These are phyloP conservation scores for Botrytis deweyae DNA, from an alignment of 2,329 filamentous ascomycete species.

Conservation along the genomic window DNA sequence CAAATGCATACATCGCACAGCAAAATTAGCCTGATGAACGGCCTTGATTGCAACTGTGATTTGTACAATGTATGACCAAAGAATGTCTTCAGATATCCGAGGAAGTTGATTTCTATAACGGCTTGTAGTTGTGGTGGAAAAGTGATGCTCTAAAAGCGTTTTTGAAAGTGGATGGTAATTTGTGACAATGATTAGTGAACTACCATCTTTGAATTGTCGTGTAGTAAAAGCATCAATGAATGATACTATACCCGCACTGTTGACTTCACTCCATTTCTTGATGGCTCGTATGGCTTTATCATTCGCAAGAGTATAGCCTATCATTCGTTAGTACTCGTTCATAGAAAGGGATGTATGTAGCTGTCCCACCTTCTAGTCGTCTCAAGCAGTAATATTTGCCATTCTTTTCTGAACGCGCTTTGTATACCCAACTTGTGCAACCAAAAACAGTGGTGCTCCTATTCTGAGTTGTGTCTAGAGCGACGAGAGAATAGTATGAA, in stretches of 20 bases:
- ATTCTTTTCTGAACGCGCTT: conserved; percentile 84
- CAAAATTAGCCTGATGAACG: conserved; percentile 78
- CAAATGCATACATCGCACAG: conserved; percentile 80
- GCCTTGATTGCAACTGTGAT: conserved; percentile 83
- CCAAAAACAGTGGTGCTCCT: conserved; percentile 80
- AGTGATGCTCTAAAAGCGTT: conserved; percentile 82
- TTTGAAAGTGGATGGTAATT: conserved; percentile 91
- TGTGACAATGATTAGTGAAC: conserved; percentile 89
- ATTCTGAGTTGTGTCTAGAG: conserved; percentile 77
- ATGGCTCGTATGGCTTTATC: conserved; percentile 84
- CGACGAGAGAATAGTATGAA: conserved; percentile 88
- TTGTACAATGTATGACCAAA: conserved; percentile 93
- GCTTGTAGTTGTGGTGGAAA: conserved; percentile 41
- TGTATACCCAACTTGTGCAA: conserved; percentile 92
- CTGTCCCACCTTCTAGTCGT: conserved; percentile 68
- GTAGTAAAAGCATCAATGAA: conserved; percentile 93
- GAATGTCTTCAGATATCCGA: conserved; percentile 64
- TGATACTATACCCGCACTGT: conserved; percentile 78
- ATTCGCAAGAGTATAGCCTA: conserved; percentile 81
- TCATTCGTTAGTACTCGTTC: not conserved
- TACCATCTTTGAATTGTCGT: conserved; percentile 80
- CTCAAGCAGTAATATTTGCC: conserved; percentile 85
- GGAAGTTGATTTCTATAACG: conserved; percentile 42
- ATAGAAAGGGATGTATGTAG: not conserved
- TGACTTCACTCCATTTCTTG: conserved; percentile 84